Base-by-base conservation (phyloP, 495 filamentous ascomycete species). In the Hyaloscypha bicolor region DNA sequence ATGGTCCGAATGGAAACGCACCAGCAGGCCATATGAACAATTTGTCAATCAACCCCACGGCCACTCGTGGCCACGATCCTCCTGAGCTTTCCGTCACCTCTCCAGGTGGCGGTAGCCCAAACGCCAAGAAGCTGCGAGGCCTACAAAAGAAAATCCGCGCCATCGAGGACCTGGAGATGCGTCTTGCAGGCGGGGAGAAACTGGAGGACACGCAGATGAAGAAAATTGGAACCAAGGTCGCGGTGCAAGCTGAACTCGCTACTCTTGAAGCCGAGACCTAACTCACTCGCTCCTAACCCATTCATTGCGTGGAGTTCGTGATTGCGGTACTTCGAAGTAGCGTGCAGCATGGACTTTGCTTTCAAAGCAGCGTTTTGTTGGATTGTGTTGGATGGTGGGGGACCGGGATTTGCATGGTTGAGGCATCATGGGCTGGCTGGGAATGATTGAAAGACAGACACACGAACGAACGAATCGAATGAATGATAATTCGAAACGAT, bases 141-240 rank as follows among this genome's bases (percentile, higher is more conserved):
- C 83, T 99, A 67, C 82, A 96, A 76, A 99, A 99, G 86, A 99
- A 99, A 84, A 88, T 99, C 64, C 87, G 95, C 6, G 95, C 95
- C 14, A 99, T 99, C 73, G 95, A 98, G 71, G 95, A 99, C 75
- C 81, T 99, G 63, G 97, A 98, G 83, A 95, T 97, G 93, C 86
- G 95, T 61, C 87, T 92, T 68, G 95, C 94, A 4, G 87, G 88
- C 42, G 96, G 95, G 12, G 95, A 99, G 84, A 97, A 97, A 81
- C 76, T 99, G 64, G 95, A 99, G 79, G 93, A 97, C 76, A 99
- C 95, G 57, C 95, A 99, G 82, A 87, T 98, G 83, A 96, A 95
- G 86, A 99, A 99, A 85, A 99, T 99, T 69, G 84, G 86, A 25
- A 99, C 94, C 5, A 96, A 97, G 81, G 82, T 87, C 37, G 75